These are phyloP conservation scores for Neonectria hederae DNA, from an alignment of 2,329 filamentous ascomycete species.

Conservation along the genomic window DNA sequence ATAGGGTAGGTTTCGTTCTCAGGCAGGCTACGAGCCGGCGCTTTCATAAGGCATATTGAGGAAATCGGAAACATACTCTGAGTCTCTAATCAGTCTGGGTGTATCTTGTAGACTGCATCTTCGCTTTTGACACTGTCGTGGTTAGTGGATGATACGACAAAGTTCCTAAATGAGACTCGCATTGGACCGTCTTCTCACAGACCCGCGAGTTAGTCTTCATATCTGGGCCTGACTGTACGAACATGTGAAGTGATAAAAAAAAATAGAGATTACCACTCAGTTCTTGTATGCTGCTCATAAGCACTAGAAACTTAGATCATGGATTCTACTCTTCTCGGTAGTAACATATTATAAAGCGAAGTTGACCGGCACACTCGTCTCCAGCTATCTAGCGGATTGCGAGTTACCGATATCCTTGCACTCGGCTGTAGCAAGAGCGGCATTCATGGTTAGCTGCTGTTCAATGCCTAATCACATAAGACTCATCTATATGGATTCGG, in stretches of 20 bases:
- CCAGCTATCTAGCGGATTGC: background rate
- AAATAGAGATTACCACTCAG: background rate
- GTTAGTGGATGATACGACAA: background rate
- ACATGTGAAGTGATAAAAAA: no score
- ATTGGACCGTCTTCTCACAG: background rate
- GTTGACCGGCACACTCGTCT: background rate
- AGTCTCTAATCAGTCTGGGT: constrained; percentile 16
- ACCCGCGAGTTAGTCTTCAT: background rate
- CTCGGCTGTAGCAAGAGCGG: background rate
- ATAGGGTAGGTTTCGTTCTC: background rate
- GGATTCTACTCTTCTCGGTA: no score
- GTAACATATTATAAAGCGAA: background rate
- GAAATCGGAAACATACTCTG: constrained; percentile 4
- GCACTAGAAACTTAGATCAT: background rate
- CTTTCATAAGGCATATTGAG: constrained; percentile 25
- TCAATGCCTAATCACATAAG: no score
- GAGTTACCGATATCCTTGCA: background rate
- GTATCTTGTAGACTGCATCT: background rate
- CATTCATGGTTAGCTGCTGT: no score
- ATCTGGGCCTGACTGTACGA: fast-evolving
- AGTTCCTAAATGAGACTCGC: no score
- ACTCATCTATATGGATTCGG: no score
- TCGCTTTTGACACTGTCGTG: background rate
- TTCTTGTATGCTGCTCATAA: background rate
- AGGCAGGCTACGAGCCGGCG: background rate